Evolutionary conservation across 2,329 filamentous ascomycete species (phyloP).

Genomic region (Aspergillus bombycis): DNA sequence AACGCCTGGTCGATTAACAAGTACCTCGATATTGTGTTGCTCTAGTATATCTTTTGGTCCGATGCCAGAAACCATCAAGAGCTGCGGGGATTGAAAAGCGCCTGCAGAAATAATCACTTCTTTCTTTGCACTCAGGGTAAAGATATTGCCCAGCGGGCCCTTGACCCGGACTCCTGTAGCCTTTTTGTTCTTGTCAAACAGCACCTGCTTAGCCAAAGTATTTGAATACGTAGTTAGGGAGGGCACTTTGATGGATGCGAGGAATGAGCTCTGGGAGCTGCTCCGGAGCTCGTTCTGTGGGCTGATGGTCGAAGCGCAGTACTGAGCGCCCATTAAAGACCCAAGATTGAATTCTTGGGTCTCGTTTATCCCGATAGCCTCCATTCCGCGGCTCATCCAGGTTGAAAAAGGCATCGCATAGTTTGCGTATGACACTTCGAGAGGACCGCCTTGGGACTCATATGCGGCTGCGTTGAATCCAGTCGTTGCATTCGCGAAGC

Average conservation of each 20-base stretch:
- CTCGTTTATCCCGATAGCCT: conserved; percentile 41
- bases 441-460: conserved; percentile 31
- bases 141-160: conserved; percentile 36
- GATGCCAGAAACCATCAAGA: conserved; percentile 53
- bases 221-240: conserved; percentile 44
- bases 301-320: conserved; percentile 51
- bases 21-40: conserved; percentile 12
- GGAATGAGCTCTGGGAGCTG: conserved; percentile 45
- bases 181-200: conserved; percentile 51
- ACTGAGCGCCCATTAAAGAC: conserved; percentile 39
- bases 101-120: conserved; percentile 55
- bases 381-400: conserved; percentile 39
- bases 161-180: conserved; percentile 49
- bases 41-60: conserved; percentile 38
- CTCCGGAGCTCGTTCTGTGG: conserved; percentile 51
- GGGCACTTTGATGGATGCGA: conserved; percentile 19
- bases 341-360: conserved; percentile 44
- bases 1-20: conserved; percentile 23
- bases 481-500: conserved; percentile 25
- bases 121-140: conserved; percentile 50
- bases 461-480: conserved; percentile 26
- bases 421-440: conserved; percentile 44
- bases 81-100: conserved; percentile 54
- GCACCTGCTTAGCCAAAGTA: conserved; percentile 47
- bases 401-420: conserved; percentile 38